A percentile compares a stretch with the other conserved stretches of the same genome.
Conservation (phyloP, 331 rosid genomes). For the Quercus lobata region DNA sequence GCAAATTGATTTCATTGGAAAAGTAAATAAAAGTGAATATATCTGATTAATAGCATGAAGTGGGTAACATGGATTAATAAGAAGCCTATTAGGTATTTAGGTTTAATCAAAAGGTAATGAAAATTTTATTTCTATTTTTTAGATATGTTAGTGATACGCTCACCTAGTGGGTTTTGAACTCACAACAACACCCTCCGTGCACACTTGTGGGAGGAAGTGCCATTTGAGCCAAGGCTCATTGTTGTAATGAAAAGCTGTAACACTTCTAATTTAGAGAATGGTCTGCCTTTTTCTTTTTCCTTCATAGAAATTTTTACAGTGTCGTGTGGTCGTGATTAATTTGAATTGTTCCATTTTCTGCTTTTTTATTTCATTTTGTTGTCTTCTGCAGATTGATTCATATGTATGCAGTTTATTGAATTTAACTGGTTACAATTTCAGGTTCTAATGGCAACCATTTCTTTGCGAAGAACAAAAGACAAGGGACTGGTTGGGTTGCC, state of each 20-base stretch:
- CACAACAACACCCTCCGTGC: no score
- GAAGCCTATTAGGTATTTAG: neutral
- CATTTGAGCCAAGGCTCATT: no score
- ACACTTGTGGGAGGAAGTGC: no score
- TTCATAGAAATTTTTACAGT: neutral
- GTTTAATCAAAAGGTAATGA: neutral
- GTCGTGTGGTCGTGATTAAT: neutral
- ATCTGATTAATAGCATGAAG: neutral
- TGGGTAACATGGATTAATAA: neutral
- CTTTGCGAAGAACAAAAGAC: constrained; percentile 69
- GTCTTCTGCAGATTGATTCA: constrained; percentile 15
- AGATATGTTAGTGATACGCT: no score
- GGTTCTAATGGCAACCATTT: constrained; percentile 70
- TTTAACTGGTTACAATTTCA: constrained; percentile 35
- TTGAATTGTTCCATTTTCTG: constrained; percentile 24
- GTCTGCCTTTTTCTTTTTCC: neutral
- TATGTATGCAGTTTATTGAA: constrained; percentile 14
- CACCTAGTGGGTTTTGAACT: no score
- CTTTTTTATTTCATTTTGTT: constrained; percentile 23
- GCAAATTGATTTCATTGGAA: neutral
- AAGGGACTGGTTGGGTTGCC: constrained; percentile 59
- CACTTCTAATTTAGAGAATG: neutral
- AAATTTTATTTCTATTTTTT: neutral
- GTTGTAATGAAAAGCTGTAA: no score
- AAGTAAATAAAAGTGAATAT: neutral